Percentiles rank a stretch among this genome's conserved stretches.
These are phyloP conservation scores for Xylona heveae DNA, from an alignment of 495 filamentous ascomycete genomes.

Conservation along the genomic window DNA sequence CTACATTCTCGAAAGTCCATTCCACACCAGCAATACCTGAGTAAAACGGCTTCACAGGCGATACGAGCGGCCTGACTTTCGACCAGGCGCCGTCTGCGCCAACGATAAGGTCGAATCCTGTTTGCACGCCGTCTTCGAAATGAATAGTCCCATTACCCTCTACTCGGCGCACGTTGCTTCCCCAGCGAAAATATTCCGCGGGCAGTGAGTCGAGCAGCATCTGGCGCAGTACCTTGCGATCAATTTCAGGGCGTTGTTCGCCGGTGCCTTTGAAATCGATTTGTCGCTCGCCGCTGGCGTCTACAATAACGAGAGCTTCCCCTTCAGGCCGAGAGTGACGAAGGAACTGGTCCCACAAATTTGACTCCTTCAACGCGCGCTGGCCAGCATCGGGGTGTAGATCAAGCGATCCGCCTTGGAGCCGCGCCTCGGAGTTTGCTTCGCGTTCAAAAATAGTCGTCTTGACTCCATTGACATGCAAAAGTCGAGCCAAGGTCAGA, in stretches of 20 bases:
- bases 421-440: constrained; percentile 13
- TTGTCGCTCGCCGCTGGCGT: background rate
- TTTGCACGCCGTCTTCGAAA: constrained; percentile 12
- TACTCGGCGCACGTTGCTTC: constrained; percentile 6
- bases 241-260: background rate
- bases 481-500: constrained; percentile 5
- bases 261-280: background rate
- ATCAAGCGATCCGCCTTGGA: constrained; percentile 20
- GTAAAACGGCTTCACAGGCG: constrained; percentile 24
- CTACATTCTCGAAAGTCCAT: constrained; percentile 14
- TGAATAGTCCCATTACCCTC: constrained; percentile 8
- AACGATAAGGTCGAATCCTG: constrained; percentile 29
- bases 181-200: constrained; percentile 9
- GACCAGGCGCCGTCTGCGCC: constrained; percentile 45
- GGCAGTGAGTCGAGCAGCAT: constrained; percentile 8
- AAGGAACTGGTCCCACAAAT: background rate
- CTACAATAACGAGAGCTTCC: background rate
- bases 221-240: constrained; percentile 2
- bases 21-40: constrained; percentile 22
- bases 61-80: constrained; percentile 25
- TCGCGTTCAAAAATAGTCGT: constrained; percentile 9
- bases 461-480: constrained; percentile 11
- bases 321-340: background rate
- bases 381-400: constrained; percentile 12
- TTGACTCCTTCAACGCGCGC: background rate